Evolutionary conservation across 306 rosid genomes (phyloP), one percentile per base, ranked within the genome.

Genomic region (Inga laurina): DNA sequence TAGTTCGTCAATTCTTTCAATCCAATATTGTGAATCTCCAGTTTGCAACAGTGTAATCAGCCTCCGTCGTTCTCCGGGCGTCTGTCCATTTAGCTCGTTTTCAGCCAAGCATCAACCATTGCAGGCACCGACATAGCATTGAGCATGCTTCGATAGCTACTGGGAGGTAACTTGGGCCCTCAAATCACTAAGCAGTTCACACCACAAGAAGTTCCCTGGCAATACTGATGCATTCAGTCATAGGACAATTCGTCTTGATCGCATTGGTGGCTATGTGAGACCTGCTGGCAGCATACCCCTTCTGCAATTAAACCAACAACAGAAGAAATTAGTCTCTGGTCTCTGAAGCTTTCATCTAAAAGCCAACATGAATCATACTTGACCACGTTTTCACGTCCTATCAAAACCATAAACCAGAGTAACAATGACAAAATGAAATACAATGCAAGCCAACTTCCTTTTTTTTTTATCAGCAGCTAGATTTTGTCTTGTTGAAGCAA

Each of bases 191-290:
- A 74, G 82, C 6, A 66, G 69, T 39, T 14, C 80, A 61, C 83
- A 88, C 70, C 24, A 68, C 78, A 62, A 77, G 12, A 44, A 96
- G 90, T 87, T 91, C 89, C 85, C 87, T 90, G 75, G 97, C 94
- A 76, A 96, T 94, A 77, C 86, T 85, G 79, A 92, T 86, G 91
- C 96, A 91, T 76, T 77, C 95, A 62, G 91, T 87, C 99, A 94
- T 94, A 19, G 94, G 88, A 73, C 99, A 92, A 90, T 92, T 92
- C n/a, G 98, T 94, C 89, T 96, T 94, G 44, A 96, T 86, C 74
- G 95, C 97, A 75, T 96, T 96, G 62, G 90, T 78, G 68, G 71
- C 79, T 80, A 96, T 94, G 87, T 96, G 99, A 27, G 99, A 96
- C 90, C 97, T 92, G 88, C 97, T 89, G 27, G 70, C 98, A 78